Base-by-base conservation (phyloP, 192 early-diverging fungal genomes). In the Entophlyctis helioformis region DNA sequence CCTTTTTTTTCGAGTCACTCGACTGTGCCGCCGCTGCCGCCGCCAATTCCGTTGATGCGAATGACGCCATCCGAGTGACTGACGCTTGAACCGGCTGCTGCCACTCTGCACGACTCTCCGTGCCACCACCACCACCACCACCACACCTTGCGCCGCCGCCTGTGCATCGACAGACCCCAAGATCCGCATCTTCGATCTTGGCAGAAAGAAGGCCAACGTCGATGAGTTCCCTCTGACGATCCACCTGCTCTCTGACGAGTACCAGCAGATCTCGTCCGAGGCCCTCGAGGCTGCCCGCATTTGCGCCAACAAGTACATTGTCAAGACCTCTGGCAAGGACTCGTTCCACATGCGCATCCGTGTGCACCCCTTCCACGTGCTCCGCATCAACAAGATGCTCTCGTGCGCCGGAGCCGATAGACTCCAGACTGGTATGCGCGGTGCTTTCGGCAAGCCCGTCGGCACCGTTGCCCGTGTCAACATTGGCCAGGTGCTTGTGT, bases 311-410 rank as follows among this genome's bases (percentile, higher is more conserved):
- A 96, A 96, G 82, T 98, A 95, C 81, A 94, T 98, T 53, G 72
- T 83, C 70, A 98, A 98, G 81, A 66, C 65, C 42, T 76, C 91
- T 24, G 95, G 95, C 42, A 98, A 98, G 81, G 95, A 96, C 61
- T 89, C 91, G 36, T 98, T 96, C 91, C 95, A 98, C 73, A 74
- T 98, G 85, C 82, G 95, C 54, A 80, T 98, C 51, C 84, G 95
- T 58, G 89, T 98, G 49, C 95, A 96, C 68, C 95, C 92, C 21
- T 96, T 86, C 86, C 95, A 98, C 69, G 95, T 98, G 22, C 71
- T 89, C 56, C 89, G 95, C 51, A 98, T 98, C 85, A 96, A 98
- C 84, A 98, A 98, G 79, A 98, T 98, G 95, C 79, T 96, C 71
- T 94, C 90, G 47, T 98, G 94, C 68, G 95, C 95, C 53, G 95